A percentile compares a stretch with the other conserved stretches of the same genome.
Evolutionary conservation across 176 grass and related monocot species (phyloP).

Genomic region (Carex parvula): DNA sequence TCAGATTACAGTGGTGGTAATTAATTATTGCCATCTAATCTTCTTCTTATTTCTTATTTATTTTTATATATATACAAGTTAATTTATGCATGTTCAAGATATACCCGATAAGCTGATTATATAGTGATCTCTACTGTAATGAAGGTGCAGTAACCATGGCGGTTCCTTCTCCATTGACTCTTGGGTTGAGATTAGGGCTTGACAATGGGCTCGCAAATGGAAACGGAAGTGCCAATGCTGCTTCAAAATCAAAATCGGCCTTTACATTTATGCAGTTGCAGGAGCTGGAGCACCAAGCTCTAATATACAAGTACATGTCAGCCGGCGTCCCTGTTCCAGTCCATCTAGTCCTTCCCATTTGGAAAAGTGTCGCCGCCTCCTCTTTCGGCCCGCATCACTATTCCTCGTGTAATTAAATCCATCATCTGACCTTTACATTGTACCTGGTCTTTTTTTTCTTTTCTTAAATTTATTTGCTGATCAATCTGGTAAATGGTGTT

Average conservation of each 20-base stretch:
- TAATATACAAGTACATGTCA: constrained; percentile 96
- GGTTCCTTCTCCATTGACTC: constrained; percentile 50
- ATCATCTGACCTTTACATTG: not conserved
- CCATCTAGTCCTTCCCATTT: constrained; percentile 92
- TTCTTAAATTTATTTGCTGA: not conserved
- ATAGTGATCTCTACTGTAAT: not conserved
- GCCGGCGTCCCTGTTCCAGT: constrained; percentile 80
- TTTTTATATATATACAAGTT: not conserved
- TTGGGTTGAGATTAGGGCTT: constrained; percentile 58
- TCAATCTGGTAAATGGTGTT: not conserved
- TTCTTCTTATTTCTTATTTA: not conserved
- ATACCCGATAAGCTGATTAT: not conserved
- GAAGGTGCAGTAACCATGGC: constrained; percentile 66
- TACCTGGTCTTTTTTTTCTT: not conserved
- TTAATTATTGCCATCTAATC: too few relatives aligned
- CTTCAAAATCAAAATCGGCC: constrained; percentile 17
- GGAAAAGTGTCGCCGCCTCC: constrained; percentile 92
- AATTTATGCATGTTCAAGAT: not conserved
- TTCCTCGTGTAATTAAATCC: constrained; percentile 50
- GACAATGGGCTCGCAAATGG: constrained; percentile 26
- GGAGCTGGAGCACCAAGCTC: constrained; percentile 98
- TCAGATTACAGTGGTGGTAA: constrained; percentile 37
- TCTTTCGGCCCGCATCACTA: constrained; percentile 71
- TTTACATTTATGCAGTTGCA: constrained; percentile 95
- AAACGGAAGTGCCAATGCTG: not conserved